Base-by-base conservation (phyloP, 2,329 filamentous ascomycete genomes). In the Rutstroemia sp. region DNA sequence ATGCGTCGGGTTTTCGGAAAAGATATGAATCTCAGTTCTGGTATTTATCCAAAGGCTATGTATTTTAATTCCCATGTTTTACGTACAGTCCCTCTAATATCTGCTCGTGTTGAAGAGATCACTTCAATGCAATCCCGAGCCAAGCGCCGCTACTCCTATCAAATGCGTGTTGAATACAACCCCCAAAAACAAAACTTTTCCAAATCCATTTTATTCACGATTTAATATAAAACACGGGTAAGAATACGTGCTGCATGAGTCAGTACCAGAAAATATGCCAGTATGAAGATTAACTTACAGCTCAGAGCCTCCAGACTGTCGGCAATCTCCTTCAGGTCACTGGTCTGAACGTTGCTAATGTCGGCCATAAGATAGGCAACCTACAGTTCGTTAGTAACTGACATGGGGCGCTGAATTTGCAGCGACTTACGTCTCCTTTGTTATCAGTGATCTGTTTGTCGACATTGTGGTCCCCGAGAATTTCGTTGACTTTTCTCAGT, bases 371-470 rank as follows among this genome's bases (percentile, higher is more conserved):
- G 78, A 71, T 99, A 99, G 19, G 94, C 94, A 63, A 94, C 81
- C 79, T 86, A 64, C 14, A 56, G 5, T 54, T 57, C 12, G 49
- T 71, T 52, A 70, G 63, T 39, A 47, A 25, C 6, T 17, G 30
- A 30, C 14, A 30, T 34, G 8, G 23, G 17, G 48, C 17, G 34
- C 16, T 10, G 5, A 8, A 7, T n/a, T 9, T 23, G n/a, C 8
- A 16, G 41, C 64, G 34, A 17, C 80, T 62, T 74, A 89, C 86
- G 70, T 97, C 92, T 64, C 91, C 92, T 76, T 87, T 87, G 74
- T 88, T 95, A 72, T 97, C 94, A 51, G 89, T 94, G 77, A 95
- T 97, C 75, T 99, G 94, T 79, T 97, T 97, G 76, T 96, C 92
- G 65, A 99, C 92, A 72, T 99, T 99, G 78, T 99, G 92, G 68